phyloP scores from a whole-genome alignment of 345 rosid species.

The Abelmoschus esculentus region DNA sequence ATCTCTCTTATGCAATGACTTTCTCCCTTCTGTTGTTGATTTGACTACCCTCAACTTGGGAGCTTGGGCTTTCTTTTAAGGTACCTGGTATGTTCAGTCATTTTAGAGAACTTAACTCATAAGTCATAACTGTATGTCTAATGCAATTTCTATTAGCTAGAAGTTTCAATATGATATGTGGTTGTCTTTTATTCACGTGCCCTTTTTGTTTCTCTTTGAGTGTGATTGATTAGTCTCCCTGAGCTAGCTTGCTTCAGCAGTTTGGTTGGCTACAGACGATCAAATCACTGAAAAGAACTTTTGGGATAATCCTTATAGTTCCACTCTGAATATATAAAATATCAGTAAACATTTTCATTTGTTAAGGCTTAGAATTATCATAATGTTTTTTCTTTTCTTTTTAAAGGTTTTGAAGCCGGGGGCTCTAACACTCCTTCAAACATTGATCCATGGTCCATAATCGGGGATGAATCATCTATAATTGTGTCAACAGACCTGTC shows the following conservation, averaged over 20 bases:
- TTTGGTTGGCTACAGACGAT: neutral
- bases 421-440: slow-evolving; percentile 78
- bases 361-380: neutral
- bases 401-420: slow-evolving; percentile 94
- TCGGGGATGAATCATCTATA: slow-evolving; percentile 57
- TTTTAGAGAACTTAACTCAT: neutral
- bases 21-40: neutral
- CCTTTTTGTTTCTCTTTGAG: neutral
- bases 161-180: neutral
- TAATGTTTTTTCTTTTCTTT: neutral
- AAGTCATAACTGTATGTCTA: neutral
- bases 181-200: too few species aligned
- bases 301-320: neutral
- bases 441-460: slow-evolving; percentile 79
- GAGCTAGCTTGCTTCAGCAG: neutral
- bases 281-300: neutral
- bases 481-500: slow-evolving; percentile 80
- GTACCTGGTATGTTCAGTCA: neutral
- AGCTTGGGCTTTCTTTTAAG: neutral
- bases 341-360: neutral
- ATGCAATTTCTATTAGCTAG: neutral
- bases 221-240: neutral
- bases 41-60: too few species aligned
- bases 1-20: neutral
- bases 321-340: neutral